Evolutionary conservation across 495 filamentous ascomycete species (phyloP).

Genomic region (Hypoxylon fragiforme): DNA sequence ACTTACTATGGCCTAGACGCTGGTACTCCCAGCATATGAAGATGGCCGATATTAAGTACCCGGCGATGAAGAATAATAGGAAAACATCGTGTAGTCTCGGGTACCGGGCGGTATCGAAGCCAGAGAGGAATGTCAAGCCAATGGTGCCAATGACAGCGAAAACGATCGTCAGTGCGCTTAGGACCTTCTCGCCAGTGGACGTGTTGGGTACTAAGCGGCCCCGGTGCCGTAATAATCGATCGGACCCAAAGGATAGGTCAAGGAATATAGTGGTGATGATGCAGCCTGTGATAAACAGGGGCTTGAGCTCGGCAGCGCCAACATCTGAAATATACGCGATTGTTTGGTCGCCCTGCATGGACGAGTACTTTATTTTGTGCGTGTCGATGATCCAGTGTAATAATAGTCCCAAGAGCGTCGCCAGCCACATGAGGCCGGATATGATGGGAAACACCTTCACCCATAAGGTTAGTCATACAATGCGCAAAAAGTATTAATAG

Average conservation of each 20-base stretch:
- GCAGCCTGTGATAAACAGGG: slow-evolving; percentile 83
- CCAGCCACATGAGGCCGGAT: slow-evolving; percentile 78
- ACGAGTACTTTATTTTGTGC: slow-evolving; percentile 62
- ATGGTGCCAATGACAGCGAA: slow-evolving; percentile 75
- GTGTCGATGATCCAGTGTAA: slow-evolving; percentile 65
- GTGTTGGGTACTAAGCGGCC: slow-evolving; percentile 74
- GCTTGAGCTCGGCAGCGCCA: slow-evolving; percentile 69
- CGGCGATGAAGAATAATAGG: slow-evolving; percentile 79
- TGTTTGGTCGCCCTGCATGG: slow-evolving; percentile 64
- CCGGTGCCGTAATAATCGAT: slow-evolving; percentile 79
- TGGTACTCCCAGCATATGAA: slow-evolving; percentile 89
- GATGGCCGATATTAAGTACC: slow-evolving; percentile 79
- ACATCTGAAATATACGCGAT: slow-evolving; percentile 92
- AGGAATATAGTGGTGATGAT: slow-evolving; percentile 80
- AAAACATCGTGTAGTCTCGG: slow-evolving; percentile 72
- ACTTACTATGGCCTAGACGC: slow-evolving; percentile 68
- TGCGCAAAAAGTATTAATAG: no score
- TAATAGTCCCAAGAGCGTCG: slow-evolving; percentile 56
- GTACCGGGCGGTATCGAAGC: slow-evolving; percentile 79
- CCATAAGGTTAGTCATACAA: slow-evolving; percentile 13
- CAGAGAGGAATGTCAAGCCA: slow-evolving; percentile 77
- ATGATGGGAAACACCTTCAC: slow-evolving; percentile 75
- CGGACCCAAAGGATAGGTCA: slow-evolving; percentile 76
- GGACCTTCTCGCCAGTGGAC: slow-evolving; percentile 65
- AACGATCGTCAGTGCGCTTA: slow-evolving; percentile 68